phyloP scores from a whole-genome alignment of 2,329 filamentous ascomycete genomes.

The Stagonosporopsis tanaceti region DNA sequence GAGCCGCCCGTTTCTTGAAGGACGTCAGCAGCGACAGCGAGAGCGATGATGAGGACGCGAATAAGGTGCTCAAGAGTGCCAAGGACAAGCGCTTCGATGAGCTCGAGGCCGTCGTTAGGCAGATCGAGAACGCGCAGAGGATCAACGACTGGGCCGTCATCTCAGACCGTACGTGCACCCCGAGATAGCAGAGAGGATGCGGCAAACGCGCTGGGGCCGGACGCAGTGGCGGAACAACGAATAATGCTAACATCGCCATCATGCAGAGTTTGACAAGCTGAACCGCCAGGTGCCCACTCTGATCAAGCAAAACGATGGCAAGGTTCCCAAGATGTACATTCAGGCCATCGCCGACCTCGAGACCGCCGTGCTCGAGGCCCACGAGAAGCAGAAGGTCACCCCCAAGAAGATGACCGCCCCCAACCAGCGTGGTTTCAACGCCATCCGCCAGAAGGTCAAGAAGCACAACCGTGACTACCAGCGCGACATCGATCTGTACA shows the following conservation, averaged over 20 bases:
- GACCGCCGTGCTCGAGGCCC: constrained; percentile 90
- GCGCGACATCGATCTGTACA: constrained; percentile 85
- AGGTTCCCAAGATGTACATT: constrained; percentile 89
- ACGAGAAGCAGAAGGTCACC: constrained; percentile 94
- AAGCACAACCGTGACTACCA: constrained; percentile 98
- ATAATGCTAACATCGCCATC: constrained; percentile 29
- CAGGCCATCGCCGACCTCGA: constrained; percentile 93
- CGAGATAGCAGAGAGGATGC: not conserved
- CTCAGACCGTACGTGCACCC: constrained; percentile 72
- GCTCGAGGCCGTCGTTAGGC: constrained; percentile 84
- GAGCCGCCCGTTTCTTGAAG: constrained; percentile 84
- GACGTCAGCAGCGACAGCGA: constrained; percentile 80
- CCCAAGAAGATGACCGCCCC: constrained; percentile 99
- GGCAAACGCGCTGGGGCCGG: constrained; percentile 9
- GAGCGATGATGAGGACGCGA: constrained; percentile 83
- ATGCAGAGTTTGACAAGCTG: constrained; percentile 88
- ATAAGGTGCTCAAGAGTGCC: constrained; percentile 91
- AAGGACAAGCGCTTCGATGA: constrained; percentile 98
- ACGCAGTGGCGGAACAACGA: constrained; percentile 12
- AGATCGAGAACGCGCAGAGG: constrained; percentile 96
- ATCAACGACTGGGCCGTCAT: constrained; percentile 98
- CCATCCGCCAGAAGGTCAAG: constrained; percentile 97
- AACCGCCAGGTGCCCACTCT: constrained; percentile 77
- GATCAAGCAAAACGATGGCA: constrained; percentile 68
- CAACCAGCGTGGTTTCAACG: constrained; percentile 92